Percentiles rank a stretch among this genome's conserved stretches.
phyloP scores from a whole-genome alignment of 2,329 filamentous ascomycete genomes.

The Geosmithia flava region DNA sequence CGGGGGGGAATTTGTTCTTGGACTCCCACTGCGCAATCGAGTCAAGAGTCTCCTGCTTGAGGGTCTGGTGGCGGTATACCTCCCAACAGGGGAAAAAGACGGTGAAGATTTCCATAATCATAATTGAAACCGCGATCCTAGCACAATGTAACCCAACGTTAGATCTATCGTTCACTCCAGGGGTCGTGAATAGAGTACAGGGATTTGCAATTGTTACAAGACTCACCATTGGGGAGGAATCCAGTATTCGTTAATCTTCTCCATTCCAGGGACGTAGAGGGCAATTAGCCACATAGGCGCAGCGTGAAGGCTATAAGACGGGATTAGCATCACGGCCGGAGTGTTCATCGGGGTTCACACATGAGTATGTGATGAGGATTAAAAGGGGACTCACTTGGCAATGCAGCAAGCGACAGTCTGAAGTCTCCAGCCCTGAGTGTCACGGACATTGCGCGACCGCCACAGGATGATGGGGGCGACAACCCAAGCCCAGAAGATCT shows the following conservation, averaged over 20 bases:
- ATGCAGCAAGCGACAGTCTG: conserved; percentile 45
- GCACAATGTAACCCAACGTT: neutral
- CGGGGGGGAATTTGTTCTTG: conserved; percentile 19
- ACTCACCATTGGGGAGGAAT: conserved; percentile 50
- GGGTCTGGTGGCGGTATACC: conserved; percentile 30
- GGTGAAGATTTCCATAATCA: conserved; percentile 50
- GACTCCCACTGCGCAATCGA: conserved; percentile 35
- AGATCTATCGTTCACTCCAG: neutral
- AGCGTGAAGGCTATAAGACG: conserved; percentile 38
- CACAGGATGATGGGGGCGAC: conserved; percentile 50
- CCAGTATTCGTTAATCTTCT: conserved; percentile 37
- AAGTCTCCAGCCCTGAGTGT: conserved; percentile 53
- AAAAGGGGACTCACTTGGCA: conserved; percentile 22
- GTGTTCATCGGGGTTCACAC: neutral
- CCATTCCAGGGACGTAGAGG: conserved; percentile 37
- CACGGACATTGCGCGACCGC: conserved; percentile 45
- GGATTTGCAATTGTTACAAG: neutral
- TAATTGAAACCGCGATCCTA: conserved; percentile 47
- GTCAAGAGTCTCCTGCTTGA: conserved; percentile 33
- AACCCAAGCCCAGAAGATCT: conserved; percentile 50
- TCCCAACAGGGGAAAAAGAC: conserved; percentile 52
- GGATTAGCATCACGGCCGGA: neutral
- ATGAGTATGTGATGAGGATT: neutral
- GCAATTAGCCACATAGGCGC: conserved; percentile 57
- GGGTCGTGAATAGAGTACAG: neutral